These are phyloP conservation scores for Podospora appendiculata DNA, from an alignment of 495 filamentous ascomycete genomes.

Conservation along the genomic window DNA sequence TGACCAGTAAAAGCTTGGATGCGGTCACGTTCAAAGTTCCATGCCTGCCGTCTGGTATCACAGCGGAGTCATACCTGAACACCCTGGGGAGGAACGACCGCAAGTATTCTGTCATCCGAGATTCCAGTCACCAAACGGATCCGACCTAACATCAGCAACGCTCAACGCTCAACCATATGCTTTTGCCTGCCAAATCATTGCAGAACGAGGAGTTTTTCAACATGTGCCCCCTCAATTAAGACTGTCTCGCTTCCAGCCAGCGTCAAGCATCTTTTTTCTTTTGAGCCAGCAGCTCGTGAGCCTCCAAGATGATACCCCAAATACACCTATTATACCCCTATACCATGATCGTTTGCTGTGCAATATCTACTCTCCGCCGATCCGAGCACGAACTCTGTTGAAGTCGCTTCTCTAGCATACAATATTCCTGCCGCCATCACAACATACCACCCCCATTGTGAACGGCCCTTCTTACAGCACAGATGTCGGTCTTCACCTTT, in stretches of 20 bases:
- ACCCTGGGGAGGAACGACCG: too few relatives aligned
- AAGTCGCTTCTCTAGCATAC: too few relatives aligned
- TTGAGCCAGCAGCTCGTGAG: conserved; percentile 8
- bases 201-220: background rate
- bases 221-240: conserved; percentile 10
- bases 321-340: conserved; percentile 32
- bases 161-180: background rate
- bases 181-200: background rate
- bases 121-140: too few relatives aligned
- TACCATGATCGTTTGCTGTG: conserved; percentile 16
- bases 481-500: conserved; percentile 95
- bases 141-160: background rate
- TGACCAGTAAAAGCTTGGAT: too few relatives aligned
- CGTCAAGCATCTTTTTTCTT: too few relatives aligned
- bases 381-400: background rate
- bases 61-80: too few relatives aligned
- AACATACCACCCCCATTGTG: background rate
- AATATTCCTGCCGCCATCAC: background rate
- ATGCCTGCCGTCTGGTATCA: too few relatives aligned
- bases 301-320: conserved; percentile 54
- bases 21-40: too few relatives aligned
- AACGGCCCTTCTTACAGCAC: background rate
- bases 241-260: background rate
- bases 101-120: too few relatives aligned
- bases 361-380: conserved; percentile 8